Evolutionary conservation across 1,139 yeast species (phyloP).

Genomic region (Diutina siamensis): DNA sequence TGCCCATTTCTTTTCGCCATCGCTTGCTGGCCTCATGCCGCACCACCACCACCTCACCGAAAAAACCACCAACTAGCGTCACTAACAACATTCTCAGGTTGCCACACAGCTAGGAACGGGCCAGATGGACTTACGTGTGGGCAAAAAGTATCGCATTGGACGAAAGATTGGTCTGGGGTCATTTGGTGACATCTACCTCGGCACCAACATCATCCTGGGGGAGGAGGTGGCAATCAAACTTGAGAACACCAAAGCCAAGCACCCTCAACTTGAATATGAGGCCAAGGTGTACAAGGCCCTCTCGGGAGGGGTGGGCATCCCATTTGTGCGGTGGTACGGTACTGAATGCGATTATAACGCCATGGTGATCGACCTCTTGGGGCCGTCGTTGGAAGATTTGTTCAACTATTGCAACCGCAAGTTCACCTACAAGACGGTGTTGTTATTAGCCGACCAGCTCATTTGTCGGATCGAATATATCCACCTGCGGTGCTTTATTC

Average conservation of each 20-base stretch:
- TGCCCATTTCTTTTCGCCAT: not conserved
- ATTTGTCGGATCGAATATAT: conserved; percentile 90
- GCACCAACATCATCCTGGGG: conserved; percentile 87
- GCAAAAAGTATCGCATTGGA: conserved; percentile 89
- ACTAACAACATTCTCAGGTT: not conserved
- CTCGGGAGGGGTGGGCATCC: conserved; percentile 96
- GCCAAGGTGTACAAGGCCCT: conserved; percentile 90
- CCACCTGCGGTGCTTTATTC: conserved; percentile 92
- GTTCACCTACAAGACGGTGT: conserved; percentile 86
- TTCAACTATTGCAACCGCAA: conserved; percentile 93
- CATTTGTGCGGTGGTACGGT: conserved; percentile 95
- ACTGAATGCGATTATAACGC: conserved; percentile 95
- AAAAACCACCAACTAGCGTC: not conserved
- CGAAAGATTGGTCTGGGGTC: conserved; percentile 97
- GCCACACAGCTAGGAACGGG: not conserved
- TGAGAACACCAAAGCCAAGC: conserved; percentile 83
- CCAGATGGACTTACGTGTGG: conserved; percentile 85
- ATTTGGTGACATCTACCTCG: conserved; percentile 91
- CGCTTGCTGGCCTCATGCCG: not conserved
- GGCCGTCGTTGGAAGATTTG: conserved; percentile 90
- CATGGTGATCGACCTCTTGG: conserved; percentile 89
- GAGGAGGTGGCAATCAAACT: conserved; percentile 96
- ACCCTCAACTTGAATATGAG: conserved; percentile 94
- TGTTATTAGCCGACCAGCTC: conserved; percentile 87
- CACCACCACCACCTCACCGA: not conserved